Evolutionary conservation across 2,329 filamentous ascomycete genomes (phyloP), one percentile per base, ranked within the genome.

Genomic region (Aureobasidium sp.): DNA sequence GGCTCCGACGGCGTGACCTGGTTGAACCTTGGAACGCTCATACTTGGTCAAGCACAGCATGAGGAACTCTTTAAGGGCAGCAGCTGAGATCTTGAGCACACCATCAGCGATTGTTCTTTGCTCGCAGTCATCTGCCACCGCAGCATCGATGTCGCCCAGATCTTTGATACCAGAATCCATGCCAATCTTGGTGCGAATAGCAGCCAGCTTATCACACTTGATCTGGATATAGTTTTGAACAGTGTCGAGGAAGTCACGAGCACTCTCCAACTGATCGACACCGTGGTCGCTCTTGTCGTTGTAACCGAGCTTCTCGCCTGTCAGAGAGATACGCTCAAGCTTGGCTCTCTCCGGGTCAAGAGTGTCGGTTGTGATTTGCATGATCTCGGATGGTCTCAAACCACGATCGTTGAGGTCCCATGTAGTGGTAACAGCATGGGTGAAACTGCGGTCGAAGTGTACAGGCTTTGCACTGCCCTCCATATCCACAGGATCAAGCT

Each of bases 401-500:
- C 89, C 86, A 5, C 77, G 77, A 61, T 96, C 91, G 0, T 81
- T 76, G 66, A 96, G 93, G 69, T 88, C 81, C 82, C 90, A 94
- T 0, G 91, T 97, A 5, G 76, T 86, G 76, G 80, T 91, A 63
- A 86, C 79, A 2, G 83, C 79, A 71, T 97, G 93, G 21, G 86
- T 91, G 80, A 91, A 97, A 0, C 93, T 97, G 50, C 93, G 86
- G 58, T 90, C 86, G 70, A 97, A 97, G 70, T 97, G 84, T 55
- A 99, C 94, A 5, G 94, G 94, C 68, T 90, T 90, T 8, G 91
- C 93, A 65, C 88, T 87, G 47, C 91, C 94, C 74, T 99, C 94
- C 93, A 99, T 99, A 71, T 97, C 92, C 25, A 97, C 89, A 1
- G 94, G 94, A 73, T 99, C 94, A 36, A 99, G 80, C 65, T 93